Evolutionary conservation across 1,284 basidiomycete genomes (phyloP), one percentile per base, ranked within the genome.

Genomic region (Cystobasidiaceae sp.): DNA sequence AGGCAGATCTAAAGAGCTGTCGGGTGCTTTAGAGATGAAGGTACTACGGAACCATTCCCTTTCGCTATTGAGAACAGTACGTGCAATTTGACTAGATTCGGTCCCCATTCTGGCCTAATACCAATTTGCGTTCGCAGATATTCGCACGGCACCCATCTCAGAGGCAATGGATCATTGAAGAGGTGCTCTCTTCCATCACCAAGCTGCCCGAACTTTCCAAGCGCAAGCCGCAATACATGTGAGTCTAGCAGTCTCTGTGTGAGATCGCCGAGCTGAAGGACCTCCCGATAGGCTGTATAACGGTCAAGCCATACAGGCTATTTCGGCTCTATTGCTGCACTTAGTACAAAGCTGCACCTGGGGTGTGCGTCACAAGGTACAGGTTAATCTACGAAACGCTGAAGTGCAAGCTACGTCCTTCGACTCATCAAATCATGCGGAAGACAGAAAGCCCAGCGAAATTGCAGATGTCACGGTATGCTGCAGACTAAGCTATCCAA

Each of bases 91-190:
- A 57, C 39, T 15, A 6, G 28, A n/a, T 51, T 4, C 49, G 30
- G 9, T 30, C 17, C 15, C 25, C n/a, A 23, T 6, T 3, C 33
- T 51, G 11, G 46, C 17, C 9, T 15, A 21, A 9, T 37, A 25
- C 28, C 48, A 17, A 17, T 54, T 15, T 28, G 8, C 50, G 9
- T 11, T 69, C 67, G 7, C 72, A 91, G 86, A 86, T 94, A 30
- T 97, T 97, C 74, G 89, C 90, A 6, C 87, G 86, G 68, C 86
- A 96, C 70, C 85, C 89, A 66, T 85, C 87, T 39, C 94, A 98
- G 76, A 81, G 94, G 1, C 84, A 86, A 0, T 97, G 93, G 92
- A 94, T 97, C 69, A 87, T 98, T 21, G 93, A 97, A 75, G 94
- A 97, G 76, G 92, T 97, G 32, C 76, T 98, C 19, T 84, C 85